Percentiles rank a stretch among this genome's conserved stretches.
These are phyloP conservation scores for Cunninghamia lanceolata DNA, from an alignment of 75 land plant genomes.

Conservation along the genomic window DNA sequence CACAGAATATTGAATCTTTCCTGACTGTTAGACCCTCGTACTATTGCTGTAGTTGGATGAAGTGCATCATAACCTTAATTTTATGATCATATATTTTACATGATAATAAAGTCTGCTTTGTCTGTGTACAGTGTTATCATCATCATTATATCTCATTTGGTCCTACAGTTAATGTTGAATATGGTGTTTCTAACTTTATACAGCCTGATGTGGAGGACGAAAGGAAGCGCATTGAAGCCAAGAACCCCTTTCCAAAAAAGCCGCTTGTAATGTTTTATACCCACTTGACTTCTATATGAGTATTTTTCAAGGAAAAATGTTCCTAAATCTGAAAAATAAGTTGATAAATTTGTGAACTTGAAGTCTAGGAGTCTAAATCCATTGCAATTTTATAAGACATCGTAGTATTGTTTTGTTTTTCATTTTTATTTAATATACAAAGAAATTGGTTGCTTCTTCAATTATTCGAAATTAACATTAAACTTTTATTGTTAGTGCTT, in stretches of 20 bases:
- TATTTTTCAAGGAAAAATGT: not conserved
- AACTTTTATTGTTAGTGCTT: not conserved
- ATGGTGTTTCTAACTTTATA: not conserved
- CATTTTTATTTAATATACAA: not conserved
- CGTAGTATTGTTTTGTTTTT: not conserved
- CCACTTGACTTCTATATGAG: not conserved
- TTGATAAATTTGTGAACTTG: not conserved
- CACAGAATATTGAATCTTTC: not conserved
- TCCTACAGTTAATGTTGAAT: not conserved
- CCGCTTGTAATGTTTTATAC: constrained; percentile 29
- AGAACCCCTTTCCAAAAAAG: constrained; percentile 48
- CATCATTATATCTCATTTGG: not conserved
- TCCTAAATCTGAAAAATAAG: not conserved
- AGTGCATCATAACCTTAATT: not conserved
- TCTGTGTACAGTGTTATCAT: not conserved
- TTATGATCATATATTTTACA: not conserved
- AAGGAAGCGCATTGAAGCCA: constrained; percentile 52
- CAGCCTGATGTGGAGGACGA: constrained; percentile 60
- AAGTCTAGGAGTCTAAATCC: not conserved
- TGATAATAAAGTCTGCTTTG: not conserved
- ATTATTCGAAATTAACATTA: not conserved
- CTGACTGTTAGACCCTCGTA: not conserved
- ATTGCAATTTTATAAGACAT: not conserved
- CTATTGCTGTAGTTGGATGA: not conserved
- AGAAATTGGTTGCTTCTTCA: not conserved